Percentiles rank a stretch among this genome's conserved stretches.
These are phyloP conservation scores for Cutaneotrichosporon sp. DNA, from an alignment of 1,284 basidiomycete genomes.

Conservation along the genomic window DNA sequence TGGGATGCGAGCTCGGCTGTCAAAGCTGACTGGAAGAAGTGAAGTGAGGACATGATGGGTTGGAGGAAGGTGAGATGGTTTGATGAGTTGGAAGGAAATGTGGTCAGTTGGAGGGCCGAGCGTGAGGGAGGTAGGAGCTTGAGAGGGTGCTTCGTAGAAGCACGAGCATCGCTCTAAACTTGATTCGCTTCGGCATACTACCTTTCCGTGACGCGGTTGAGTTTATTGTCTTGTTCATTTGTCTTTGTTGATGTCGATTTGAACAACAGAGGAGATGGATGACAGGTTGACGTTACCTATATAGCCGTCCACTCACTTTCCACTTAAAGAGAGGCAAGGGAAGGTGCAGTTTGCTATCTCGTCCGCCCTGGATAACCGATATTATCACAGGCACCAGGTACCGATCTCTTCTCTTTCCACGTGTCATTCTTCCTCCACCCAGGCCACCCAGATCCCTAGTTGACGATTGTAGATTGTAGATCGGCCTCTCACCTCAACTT, in stretches of 20 bases:
- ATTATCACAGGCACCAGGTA: conserved; percentile 1
- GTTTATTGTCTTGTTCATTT: no score
- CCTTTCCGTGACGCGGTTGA: no score
- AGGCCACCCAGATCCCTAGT: no score
- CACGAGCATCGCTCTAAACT: no score
- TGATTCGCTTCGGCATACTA: no score
- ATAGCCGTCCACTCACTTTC: no score
- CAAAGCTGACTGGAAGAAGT: neutral
- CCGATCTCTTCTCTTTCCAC: neutral
- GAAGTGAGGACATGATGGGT: conserved; percentile 1
- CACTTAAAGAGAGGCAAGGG: no score
- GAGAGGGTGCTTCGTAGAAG: no score
- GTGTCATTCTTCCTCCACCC: neutral
- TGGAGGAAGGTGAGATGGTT: neutral
- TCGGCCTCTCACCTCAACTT: no score
- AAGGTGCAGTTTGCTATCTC: neutral
- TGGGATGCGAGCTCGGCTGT: neutral
- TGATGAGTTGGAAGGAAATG: neutral
- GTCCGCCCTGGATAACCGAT: conserved; percentile 1
- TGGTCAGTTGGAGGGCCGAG: neutral
- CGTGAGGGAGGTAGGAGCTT: no score
- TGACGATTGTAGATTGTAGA: no score
- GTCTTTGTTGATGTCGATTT: no score
- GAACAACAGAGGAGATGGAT: neutral
- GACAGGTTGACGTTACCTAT: neutral